Conservation (phyloP, 2,329 filamentous ascomycete genomes). For the Pseudopithomyces chartarum region DNA sequence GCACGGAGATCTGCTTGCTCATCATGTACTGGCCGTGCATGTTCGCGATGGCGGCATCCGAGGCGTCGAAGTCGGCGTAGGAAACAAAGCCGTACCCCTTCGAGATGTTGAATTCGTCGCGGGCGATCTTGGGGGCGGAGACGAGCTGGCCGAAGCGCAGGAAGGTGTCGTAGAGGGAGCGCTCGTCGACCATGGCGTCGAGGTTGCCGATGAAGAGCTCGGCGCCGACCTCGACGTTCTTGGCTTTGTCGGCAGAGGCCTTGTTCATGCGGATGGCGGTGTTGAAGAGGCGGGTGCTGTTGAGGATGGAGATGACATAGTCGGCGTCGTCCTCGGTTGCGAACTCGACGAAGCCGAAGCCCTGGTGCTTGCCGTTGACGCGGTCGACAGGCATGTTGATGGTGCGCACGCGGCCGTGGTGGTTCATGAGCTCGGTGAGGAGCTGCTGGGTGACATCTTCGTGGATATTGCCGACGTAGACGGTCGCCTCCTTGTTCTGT, state of each 20-base stretch:
- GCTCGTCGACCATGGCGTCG: constrained; percentile 92
- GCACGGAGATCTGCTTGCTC: constrained; percentile 94
- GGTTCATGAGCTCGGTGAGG: constrained; percentile 97
- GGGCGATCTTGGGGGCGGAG: constrained; percentile 81
- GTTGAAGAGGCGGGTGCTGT: constrained; percentile 88
- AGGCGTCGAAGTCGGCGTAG: constrained; percentile 90
- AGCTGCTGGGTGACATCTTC: constrained; percentile 90
- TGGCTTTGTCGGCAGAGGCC: constrained; percentile 89
- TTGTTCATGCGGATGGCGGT: constrained; percentile 98
- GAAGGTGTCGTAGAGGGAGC: constrained; percentile 94
- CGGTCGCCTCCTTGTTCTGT: constrained; percentile 96
- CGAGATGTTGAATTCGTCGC: constrained; percentile 84
- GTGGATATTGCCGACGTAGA: constrained; percentile 98
- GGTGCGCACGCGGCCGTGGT: constrained; percentile 96
- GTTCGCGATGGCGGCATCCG: constrained; percentile 86
- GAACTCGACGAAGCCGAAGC: constrained; percentile 99
- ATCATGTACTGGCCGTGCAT: constrained; percentile 97
- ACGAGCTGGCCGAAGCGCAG: constrained; percentile 87
- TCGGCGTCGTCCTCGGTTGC: constrained; percentile 94
- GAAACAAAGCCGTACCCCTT: constrained; percentile 98
- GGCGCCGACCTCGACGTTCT: constrained; percentile 88
- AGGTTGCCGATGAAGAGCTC: constrained; percentile 97
- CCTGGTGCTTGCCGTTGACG: constrained; percentile 94
- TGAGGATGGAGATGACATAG: constrained; percentile 96
- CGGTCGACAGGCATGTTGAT: constrained; percentile 98